These are phyloP conservation scores for Porcisia deanei DNA, from an alignment of 208 protist genomes.

Conservation along the genomic window DNA sequence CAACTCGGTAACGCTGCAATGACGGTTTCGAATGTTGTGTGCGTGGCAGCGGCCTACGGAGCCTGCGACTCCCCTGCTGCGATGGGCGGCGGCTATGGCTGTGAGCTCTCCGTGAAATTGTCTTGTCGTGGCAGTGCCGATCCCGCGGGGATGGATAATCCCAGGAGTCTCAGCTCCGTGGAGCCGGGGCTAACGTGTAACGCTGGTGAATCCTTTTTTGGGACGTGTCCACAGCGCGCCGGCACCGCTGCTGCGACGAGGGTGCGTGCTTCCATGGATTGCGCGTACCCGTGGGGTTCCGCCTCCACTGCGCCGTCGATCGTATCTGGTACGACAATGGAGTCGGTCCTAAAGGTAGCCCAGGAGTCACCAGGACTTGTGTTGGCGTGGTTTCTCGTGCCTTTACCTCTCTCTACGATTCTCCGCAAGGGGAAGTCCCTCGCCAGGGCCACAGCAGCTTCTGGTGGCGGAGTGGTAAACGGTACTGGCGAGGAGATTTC, in stretches of 20 bases:
- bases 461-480: slow-evolving; percentile 2
- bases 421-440: slow-evolving; percentile 26
- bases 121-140: neutral
- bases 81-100: neutral
- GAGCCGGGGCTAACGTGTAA: slow-evolving; percentile 3
- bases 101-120: neutral
- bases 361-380: slow-evolving; percentile 40
- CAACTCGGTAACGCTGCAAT: neutral
- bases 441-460: slow-evolving; percentile 5
- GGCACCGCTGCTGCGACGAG: slow-evolving; percentile 5
- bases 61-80: neutral
- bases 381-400: slow-evolving; percentile 53
- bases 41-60: slow-evolving; percentile 26
- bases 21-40: slow-evolving; percentile 11
- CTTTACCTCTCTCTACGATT: slow-evolving; percentile 6
- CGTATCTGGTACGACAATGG: slow-evolving; percentile 16
- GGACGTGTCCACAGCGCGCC: neutral
- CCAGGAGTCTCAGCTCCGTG: neutral
- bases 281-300: slow-evolving; percentile 44
- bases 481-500: neutral
- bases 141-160: neutral
- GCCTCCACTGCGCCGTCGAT: slow-evolving; percentile 7
- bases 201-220: neutral
- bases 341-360: slow-evolving; percentile 21
- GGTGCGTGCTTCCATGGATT: slow-evolving; percentile 23